Percentiles rank a stretch among this genome's conserved stretches.
Conservation (phyloP, 2,329 filamentous ascomycete genomes). For the Sclerotiophoma versabilis region DNA sequence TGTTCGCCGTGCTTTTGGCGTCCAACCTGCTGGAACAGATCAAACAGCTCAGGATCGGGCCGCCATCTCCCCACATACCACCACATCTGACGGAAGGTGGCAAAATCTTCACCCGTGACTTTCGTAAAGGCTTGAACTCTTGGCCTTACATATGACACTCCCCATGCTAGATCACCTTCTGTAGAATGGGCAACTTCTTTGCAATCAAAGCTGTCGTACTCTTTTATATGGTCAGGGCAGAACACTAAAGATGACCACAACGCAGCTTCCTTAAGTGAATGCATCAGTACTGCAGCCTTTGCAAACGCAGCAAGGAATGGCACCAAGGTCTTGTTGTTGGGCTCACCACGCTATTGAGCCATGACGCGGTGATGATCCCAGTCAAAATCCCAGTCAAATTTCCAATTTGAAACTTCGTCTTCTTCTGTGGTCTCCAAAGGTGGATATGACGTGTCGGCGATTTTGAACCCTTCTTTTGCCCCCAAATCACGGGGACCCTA, state of each 20-base stretch:
- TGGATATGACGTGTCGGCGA: conserved; percentile 18
- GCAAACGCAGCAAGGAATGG: conserved; percentile 29
- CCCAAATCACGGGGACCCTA: conserved; percentile 24
- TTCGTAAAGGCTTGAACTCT: background rate
- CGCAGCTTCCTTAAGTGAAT: conserved; percentile 14
- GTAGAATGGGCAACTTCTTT: conserved; percentile 3
- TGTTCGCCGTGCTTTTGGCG: background rate
- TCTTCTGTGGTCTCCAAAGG: conserved; percentile 14
- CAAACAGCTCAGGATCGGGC: conserved; percentile 18
- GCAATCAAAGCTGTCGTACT: background rate
- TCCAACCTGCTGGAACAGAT: conserved; percentile 17
- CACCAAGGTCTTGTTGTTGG: conserved; percentile 15
- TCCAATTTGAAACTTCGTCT: background rate
- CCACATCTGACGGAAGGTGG: conserved; percentile 12
- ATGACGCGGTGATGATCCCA: background rate
- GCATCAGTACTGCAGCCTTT: conserved; percentile 27
- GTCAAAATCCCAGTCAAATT: conserved; percentile 1
- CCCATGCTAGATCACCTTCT: conserved; percentile 15
- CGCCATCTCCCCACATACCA: conserved; percentile 20
- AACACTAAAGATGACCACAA: conserved; percentile 23
- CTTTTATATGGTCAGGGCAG: background rate
- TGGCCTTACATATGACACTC: conserved; percentile 7
- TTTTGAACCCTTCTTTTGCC: conserved; percentile 4
- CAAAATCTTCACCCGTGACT: background rate
- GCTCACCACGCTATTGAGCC: conserved; percentile 16